A percentile compares a stretch with the other conserved stretches of the same genome.
phyloP scores from a whole-genome alignment of 495 filamentous ascomycete genomes.

The Neurospora sp. region DNA sequence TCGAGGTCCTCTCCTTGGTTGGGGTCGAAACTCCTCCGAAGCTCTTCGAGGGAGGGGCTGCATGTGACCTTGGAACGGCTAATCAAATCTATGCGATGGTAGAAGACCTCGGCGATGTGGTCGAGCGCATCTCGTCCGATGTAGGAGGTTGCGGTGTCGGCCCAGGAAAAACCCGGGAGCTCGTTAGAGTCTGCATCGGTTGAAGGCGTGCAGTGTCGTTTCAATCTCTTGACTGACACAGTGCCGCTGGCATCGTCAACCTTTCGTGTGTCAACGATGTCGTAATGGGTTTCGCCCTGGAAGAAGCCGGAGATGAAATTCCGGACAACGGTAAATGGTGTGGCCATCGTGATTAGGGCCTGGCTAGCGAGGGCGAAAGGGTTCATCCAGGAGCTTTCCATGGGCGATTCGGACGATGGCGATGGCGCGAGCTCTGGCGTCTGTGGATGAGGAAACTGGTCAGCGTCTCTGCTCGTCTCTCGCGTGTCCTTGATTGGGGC shows the following conservation, averaged over 20 bases:
- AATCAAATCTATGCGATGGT: neutral
- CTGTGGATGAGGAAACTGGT: slow-evolving; percentile 1
- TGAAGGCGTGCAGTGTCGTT: slow-evolving; percentile 9
- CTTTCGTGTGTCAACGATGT: slow-evolving; percentile 11
- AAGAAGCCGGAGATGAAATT: neutral
- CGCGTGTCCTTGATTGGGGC: neutral
- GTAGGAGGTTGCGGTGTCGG: slow-evolving; percentile 3
- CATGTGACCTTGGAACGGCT: neutral
- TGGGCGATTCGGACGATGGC: neutral
- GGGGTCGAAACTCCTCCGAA: neutral
- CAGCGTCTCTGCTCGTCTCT: slow-evolving; percentile 8
- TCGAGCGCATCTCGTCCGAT: slow-evolving; percentile 9
- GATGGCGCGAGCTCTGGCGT: neutral
- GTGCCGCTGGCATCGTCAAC: neutral
- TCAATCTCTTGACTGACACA: slow-evolving; percentile 20
- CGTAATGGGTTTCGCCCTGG: neutral
- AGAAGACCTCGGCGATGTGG: neutral
- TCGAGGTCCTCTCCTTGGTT: slow-evolving; percentile 1
- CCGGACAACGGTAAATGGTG: neutral
- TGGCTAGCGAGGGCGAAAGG: neutral
- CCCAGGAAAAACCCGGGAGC: slow-evolving; percentile 7
- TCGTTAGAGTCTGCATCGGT: neutral
- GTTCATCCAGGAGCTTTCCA: neutral
- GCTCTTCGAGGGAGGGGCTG: slow-evolving; percentile 4
- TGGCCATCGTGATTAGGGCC: neutral